These are phyloP conservation scores for Cytospora piceicola DNA, from an alignment of 2,329 filamentous ascomycete genomes.

Conservation along the genomic window DNA sequence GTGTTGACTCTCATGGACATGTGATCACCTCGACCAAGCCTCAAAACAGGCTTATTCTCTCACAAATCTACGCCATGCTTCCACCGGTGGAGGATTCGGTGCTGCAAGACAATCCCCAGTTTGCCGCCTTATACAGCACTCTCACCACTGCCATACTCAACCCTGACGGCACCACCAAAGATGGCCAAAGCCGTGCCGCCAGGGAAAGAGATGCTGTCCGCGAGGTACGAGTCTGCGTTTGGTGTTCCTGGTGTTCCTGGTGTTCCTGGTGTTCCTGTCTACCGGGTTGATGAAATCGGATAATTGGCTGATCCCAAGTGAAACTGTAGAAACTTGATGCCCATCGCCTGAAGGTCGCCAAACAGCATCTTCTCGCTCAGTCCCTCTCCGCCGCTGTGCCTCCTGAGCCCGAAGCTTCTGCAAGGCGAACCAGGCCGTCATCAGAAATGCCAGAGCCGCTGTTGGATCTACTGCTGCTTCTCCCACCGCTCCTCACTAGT, in stretches of 20 bases:
- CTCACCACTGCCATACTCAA: constrained; percentile 60
- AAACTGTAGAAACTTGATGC: constrained; percentile 51
- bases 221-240: constrained; percentile 45
- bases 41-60: not conserved
- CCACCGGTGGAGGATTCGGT: constrained; percentile 61
- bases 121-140: constrained; percentile 60
- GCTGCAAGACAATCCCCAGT: constrained; percentile 61
- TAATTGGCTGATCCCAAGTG: not conserved
- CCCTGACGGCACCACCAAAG: constrained; percentile 60
- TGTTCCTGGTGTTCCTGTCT: not conserved
- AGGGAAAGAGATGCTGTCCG: constrained; percentile 54
- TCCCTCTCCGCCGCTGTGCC: constrained; percentile 53
- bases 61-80: constrained; percentile 48
- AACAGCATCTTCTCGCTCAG: constrained; percentile 53
- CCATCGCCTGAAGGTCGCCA: constrained; percentile 53
- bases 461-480: constrained; percentile 57
- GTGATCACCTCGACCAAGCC: too few species aligned
- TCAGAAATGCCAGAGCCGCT: constrained; percentile 48
- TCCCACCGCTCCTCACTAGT: constrained; percentile 54
- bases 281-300: not conserved
- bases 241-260: not conserved
- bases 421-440: constrained; percentile 30
- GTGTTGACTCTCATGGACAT: not conserved
- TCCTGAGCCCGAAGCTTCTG: constrained; percentile 30
- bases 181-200: constrained; percentile 46